Evolutionary conservation across 2,329 filamentous ascomycete species (phyloP).

Genomic region (Pseudocercospora cruenta): DNA sequence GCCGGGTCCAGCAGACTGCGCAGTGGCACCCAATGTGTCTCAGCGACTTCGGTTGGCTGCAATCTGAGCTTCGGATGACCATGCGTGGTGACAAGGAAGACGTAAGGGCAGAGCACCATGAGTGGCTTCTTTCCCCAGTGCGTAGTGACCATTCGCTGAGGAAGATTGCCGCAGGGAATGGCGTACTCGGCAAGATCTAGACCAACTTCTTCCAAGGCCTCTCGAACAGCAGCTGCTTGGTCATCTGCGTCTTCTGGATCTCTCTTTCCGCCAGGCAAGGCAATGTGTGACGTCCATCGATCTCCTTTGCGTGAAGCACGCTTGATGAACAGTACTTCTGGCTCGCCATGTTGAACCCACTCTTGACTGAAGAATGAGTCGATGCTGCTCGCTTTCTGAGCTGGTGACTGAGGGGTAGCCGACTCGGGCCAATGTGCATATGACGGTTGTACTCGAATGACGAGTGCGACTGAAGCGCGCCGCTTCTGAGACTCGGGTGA

Average conservation of each 20-base stretch:
- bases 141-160: conserved; percentile 67
- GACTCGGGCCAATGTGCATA: conserved; percentile 56
- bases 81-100: conserved; percentile 65
- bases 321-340: conserved; percentile 74
- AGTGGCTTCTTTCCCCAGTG: conserved; percentile 66
- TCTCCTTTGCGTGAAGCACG: conserved; percentile 66
- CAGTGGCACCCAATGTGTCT: conserved; percentile 70
- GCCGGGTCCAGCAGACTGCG: conserved; percentile 62
- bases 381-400: conserved; percentile 42
- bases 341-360: conserved; percentile 68
- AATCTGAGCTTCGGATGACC: conserved; percentile 61
- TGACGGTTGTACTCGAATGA: conserved; percentile 64
- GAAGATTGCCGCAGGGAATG: conserved; percentile 62
- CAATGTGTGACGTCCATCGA: conserved; percentile 71
- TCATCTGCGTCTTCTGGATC: conserved; percentile 68
- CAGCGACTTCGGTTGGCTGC: conserved; percentile 70
- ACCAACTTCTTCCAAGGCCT: conserved; percentile 69
- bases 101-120: conserved; percentile 71
- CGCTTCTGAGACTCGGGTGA: conserved; percentile 57
- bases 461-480: conserved; percentile 67
- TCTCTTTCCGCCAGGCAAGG: conserved; percentile 68
- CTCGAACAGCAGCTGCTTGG: conserved; percentile 63
- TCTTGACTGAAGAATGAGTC: conserved; percentile 64
- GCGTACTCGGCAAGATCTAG: conserved; percentile 52
- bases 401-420: conserved; percentile 26